Evolutionary conservation across 2,329 filamentous ascomycete species (phyloP), one percentile per base, ranked within the genome.

Genomic region (Teratosphaeria pseudoeucalypti): DNA sequence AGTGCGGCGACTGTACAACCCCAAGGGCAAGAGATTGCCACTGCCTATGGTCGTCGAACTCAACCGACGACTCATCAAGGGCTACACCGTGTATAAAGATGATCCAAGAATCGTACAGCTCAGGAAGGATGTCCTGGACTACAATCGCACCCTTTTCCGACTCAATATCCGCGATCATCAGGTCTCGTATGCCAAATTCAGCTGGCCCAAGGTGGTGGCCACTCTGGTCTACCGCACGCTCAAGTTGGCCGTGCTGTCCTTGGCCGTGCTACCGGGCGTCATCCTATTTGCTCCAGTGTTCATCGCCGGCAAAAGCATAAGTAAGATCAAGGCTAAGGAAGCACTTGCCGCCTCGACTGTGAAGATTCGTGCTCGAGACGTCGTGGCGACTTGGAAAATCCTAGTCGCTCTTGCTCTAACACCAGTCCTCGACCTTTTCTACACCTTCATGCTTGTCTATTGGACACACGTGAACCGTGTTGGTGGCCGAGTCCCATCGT

Each of bases 341-440:
- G 91, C 91, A 2, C 79, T 95, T 60, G 90, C 90, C 16, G 90
- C 87, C 14, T 95, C 89, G 6, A 88, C 87, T 0, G 91, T 96
- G 72, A 96, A 96, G 76, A 84, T 96, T 59, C 86, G 91, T 71
- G 91, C 89, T 26, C 84, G 86, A 61, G 91, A 96, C 72, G 91
- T 96, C 58, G 91, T 95, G 80, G 90, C 90, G 0, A 95, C 91
- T 0, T 96, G 91, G 91, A 96, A 96, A 74, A 83, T 95, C 19
- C 81, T 95, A 37, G 90, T 95, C n/a, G 86, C 90, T 9, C 81
- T 95, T 72, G 89, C 88, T 1, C 83, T 95, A 60, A 88, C 90
- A 0, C 91, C 91, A 0, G 81, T 88, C 16, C 80, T 95, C 3
- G 95, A 95, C 75, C 85, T 89, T 66, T 82, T 88, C 62, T 96